phyloP scores from a whole-genome alignment of 306 rosid species.

The Hippophae rhamnoides region DNA sequence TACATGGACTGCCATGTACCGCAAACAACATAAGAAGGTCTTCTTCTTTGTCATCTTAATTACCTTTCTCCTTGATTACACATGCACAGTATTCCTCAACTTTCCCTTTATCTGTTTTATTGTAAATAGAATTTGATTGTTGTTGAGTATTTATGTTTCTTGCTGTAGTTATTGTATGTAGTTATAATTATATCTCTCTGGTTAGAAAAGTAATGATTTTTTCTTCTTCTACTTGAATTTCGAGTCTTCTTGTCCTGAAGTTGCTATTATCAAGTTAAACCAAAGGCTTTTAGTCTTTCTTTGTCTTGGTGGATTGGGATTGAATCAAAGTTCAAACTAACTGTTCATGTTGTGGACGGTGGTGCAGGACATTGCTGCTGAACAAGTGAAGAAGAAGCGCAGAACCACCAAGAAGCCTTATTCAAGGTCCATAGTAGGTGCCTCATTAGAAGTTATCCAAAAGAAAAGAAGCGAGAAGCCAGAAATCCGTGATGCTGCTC shows the following conservation, averaged over 20 bases:
- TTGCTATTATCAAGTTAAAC: no score
- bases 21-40: constrained; percentile 50
- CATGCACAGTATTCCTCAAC: neutral
- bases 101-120: neutral
- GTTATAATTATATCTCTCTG: no score
- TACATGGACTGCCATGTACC: constrained; percentile 46
- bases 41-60: neutral
- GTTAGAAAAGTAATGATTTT: no score
- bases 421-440: constrained; percentile 46
- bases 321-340: neutral
- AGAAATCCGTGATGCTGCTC: constrained; percentile 42
- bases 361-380: constrained; percentile 37
- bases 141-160: neutral
- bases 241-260: no score
- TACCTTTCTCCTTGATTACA: neutral
- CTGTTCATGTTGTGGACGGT: neutral
- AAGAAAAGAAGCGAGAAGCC: constrained; percentile 38
- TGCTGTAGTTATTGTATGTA: no score
- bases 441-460: constrained; percentile 39
- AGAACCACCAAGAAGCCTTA: constrained; percentile 34
- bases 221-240: no score
- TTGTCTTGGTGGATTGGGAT: neutral
- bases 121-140: neutral
- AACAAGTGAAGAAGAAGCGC: constrained; percentile 39
- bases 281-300: neutral